Evolutionary conservation across 805 yeast genomes (phyloP), one percentile per base, ranked within the genome.

Genomic region (Candida sonorensis): DNA sequence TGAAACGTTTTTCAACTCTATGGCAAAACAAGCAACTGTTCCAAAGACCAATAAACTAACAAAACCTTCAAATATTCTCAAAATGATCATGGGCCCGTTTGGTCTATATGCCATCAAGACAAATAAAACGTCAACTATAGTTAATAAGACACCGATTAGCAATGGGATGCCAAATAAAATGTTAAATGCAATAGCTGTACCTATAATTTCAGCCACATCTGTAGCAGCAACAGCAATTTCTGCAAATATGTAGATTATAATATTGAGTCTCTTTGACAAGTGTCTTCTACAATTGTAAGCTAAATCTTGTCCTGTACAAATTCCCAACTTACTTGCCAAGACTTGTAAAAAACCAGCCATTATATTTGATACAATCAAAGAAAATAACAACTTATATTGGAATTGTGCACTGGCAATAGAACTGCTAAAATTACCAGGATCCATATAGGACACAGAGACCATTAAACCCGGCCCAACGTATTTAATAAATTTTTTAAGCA

Each of bases 361-460:
- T 23, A 88, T 59, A 48, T 88, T 90, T 5, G 95, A 79, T 17
- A 88, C 59, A 22, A 87, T 61, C 13, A 90, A 72, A 15, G 88
- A 77, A 53, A 87, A 88, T 19, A 90, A 57, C 21, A 88, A 63
- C 37, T 82, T 79, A 55, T 80, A 90, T 44, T 80, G 75, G 54
- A 81, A 85, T 29, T 54, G 56, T 17, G 84, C 80, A 20, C 95
- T 81, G 7, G 92, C 83, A 10, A 90, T 95, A 8, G 92, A 94
- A 1, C 97, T 85, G 23, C 95, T 81, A 58, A 88, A 90, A 60
- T 92, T 90, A 4, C 98, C 98, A 0, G 98, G 97, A 49, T 90
- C 97, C 86, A 92, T 85, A 55, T 88, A 92, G 0, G 97, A 90
- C 21, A 90, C 95, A 4, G 88, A 72, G 2, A 92, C 94, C 94